Conservation (phyloP, 768 basidiomycete genomes). For the Filobasidium floriforme region DNA sequence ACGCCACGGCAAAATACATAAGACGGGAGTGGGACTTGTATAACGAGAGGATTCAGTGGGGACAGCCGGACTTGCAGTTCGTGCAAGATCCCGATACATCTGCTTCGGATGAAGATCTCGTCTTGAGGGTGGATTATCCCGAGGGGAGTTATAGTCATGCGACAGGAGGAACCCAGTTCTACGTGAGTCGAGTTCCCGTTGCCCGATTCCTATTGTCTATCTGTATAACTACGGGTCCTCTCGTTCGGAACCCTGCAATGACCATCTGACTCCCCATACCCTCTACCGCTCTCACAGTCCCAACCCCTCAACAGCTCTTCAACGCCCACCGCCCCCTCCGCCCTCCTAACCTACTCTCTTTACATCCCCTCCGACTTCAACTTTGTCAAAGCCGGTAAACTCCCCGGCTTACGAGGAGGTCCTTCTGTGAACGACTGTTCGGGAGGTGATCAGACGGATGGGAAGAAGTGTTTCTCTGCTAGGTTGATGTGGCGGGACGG, state of each 20-base stretch:
- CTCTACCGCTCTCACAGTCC: too few relatives aligned
- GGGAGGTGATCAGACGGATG: slow-evolving; percentile 48
- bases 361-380: slow-evolving; percentile 69
- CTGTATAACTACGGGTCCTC: background rate
- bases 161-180: slow-evolving; percentile 22
- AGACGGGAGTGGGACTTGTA: slow-evolving; percentile 12
- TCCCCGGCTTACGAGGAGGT: slow-evolving; percentile 65
- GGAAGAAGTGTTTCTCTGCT: slow-evolving; percentile 70
- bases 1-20: slow-evolving; percentile 16
- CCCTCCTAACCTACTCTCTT: slow-evolving; percentile 54
- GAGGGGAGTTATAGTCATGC: slow-evolving; percentile 52
- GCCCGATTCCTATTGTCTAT: background rate
- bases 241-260: too few relatives aligned
- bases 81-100: slow-evolving; percentile 2
- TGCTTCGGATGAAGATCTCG: background rate
- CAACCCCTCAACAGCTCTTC: slow-evolving; percentile 1
- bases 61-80: slow-evolving; percentile 6
- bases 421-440: slow-evolving; percentile 32
- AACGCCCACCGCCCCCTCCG: background rate
- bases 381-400: slow-evolving; percentile 74
- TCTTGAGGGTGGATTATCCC: slow-evolving; percentile 18
- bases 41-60: slow-evolving; percentile 13
- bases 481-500: slow-evolving; percentile 62
- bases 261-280: too few relatives aligned
- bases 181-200: slow-evolving; percentile 8